Percentiles rank a stretch among this genome's conserved stretches.
These are phyloP conservation scores for Aspergillus sp. DNA, from an alignment of 2,329 filamentous ascomycete species.

Conservation along the genomic window DNA sequence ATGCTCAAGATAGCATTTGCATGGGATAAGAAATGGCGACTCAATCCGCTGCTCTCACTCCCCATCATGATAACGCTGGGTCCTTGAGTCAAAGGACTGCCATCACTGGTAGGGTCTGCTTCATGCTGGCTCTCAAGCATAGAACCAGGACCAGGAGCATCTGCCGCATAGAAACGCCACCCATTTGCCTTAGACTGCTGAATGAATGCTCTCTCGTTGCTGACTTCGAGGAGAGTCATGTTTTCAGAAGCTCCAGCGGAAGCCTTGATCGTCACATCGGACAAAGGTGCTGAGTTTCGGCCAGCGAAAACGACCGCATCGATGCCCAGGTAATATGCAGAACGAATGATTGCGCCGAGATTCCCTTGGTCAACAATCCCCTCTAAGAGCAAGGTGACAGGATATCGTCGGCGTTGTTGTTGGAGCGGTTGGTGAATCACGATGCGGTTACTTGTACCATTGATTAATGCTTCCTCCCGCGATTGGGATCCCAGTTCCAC, in stretches of 20 bases:
- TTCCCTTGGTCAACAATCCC: slow-evolving; percentile 75
- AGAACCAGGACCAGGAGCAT: slow-evolving; percentile 32
- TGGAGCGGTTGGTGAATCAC: slow-evolving; percentile 16
- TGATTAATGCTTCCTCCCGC: slow-evolving; percentile 65
- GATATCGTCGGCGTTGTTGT: slow-evolving; percentile 22
- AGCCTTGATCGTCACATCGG: slow-evolving; percentile 74
- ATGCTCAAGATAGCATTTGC: slow-evolving; percentile 63
- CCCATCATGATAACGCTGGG: slow-evolving; percentile 78
- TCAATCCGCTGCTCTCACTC: slow-evolving; percentile 69
- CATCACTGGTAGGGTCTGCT: slow-evolving; percentile 33
- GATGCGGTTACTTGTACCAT: slow-evolving; percentile 57
- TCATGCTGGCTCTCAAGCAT: slow-evolving; percentile 14
- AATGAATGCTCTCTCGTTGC: slow-evolving; percentile 63
- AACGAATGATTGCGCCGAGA: slow-evolving; percentile 79
- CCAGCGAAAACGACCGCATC: slow-evolving; percentile 74
- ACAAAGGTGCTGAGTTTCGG: slow-evolving; percentile 65
- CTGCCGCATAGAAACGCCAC: slow-evolving; percentile 79
- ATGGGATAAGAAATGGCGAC: slow-evolving; percentile 55
- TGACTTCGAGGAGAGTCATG: slow-evolving; percentile 64
- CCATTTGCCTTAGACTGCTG: slow-evolving; percentile 59
- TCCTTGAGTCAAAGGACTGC: slow-evolving; percentile 42
- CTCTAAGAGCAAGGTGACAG: slow-evolving; percentile 39
- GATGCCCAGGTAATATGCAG: slow-evolving; percentile 83
- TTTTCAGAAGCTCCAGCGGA: slow-evolving; percentile 82
- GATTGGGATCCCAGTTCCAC: slow-evolving; percentile 61